These are phyloP conservation scores for Suhomyces coccinellae DNA, from an alignment of 1,139 yeast species.

Conservation along the genomic window DNA sequence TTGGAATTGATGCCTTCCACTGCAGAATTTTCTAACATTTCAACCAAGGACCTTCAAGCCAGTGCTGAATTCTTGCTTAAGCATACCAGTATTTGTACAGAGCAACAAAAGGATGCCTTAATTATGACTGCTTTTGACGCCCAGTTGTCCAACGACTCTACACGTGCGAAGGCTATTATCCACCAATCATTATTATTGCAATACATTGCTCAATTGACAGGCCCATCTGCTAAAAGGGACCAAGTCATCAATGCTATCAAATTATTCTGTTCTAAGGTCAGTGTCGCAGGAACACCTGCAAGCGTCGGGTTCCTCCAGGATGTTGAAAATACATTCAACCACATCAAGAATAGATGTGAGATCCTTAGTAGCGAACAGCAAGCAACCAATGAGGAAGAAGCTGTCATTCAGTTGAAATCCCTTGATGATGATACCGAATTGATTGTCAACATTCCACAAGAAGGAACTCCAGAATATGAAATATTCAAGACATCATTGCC, in stretches of 20 bases:
- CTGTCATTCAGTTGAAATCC: slow-evolving; percentile 82
- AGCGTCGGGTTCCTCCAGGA: slow-evolving; percentile 68
- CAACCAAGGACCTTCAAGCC: slow-evolving; percentile 45
- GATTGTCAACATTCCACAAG: slow-evolving; percentile 66
- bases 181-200: slow-evolving; percentile 81
- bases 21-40: slow-evolving; percentile 58
- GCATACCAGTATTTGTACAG: slow-evolving; percentile 72
- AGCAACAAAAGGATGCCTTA: slow-evolving; percentile 87
- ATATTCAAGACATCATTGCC: slow-evolving; percentile 58
- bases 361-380: slow-evolving; percentile 51
- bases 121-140: slow-evolving; percentile 90
- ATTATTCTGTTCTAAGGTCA: slow-evolving; percentile 67
- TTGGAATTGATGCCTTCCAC: slow-evolving; percentile 57
- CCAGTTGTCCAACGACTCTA: slow-evolving; percentile 62
- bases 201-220: slow-evolving; percentile 67
- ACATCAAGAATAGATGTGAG: slow-evolving; percentile 74
- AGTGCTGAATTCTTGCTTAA: slow-evolving; percentile 54
- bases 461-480: slow-evolving; percentile 53
- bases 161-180: slow-evolving; percentile 59
- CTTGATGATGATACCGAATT: slow-evolving; percentile 82
- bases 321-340: slow-evolving; percentile 66
- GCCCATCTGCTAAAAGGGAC: slow-evolving; percentile 33
- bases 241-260: slow-evolving; percentile 55
- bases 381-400: slow-evolving; percentile 54
- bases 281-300: slow-evolving; percentile 57